phyloP scores from a whole-genome alignment of 139 green algal genomes.

The Desmodesmus armatus region DNA sequence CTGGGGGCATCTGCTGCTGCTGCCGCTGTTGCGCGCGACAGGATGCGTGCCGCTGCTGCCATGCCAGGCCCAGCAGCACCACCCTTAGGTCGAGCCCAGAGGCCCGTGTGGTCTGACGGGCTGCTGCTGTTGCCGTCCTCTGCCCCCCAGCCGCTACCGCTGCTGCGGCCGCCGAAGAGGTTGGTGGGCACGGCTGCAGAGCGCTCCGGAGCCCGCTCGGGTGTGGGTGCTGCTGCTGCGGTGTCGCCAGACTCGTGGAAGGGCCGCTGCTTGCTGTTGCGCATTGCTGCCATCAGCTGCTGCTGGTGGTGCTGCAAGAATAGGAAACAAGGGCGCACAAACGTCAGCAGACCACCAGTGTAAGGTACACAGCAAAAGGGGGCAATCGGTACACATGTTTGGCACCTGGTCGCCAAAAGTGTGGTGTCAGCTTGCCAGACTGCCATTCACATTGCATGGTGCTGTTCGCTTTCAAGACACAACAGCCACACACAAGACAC shows the following conservation, averaged over 20 bases:
- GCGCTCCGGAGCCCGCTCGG: not conserved
- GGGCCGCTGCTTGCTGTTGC: slow-evolving; percentile 18
- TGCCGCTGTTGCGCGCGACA: slow-evolving; percentile 6
- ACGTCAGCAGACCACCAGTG: too few relatives aligned
- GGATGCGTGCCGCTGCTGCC: slow-evolving; percentile 10
- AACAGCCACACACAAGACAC: too few relatives aligned
- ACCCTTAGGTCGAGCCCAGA: too few relatives aligned
- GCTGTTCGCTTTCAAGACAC: too few relatives aligned
- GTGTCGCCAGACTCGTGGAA: not conserved
- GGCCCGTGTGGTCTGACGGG: too few relatives aligned
- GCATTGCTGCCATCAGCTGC: not conserved
- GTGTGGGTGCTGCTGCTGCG: slow-evolving; percentile 23
- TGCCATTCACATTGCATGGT: too few relatives aligned
- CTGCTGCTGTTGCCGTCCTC: slow-evolving; percentile 10
- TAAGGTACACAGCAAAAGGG: too few relatives aligned
- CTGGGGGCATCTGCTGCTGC: not conserved
- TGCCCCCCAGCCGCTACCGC: slow-evolving; percentile 1
- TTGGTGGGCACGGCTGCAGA: not conserved
- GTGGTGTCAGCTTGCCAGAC: too few relatives aligned
- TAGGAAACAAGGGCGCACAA: too few relatives aligned
- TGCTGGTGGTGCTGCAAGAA: not conserved
- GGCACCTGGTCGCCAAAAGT: too few relatives aligned
- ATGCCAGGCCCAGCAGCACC: slow-evolving; percentile 6
- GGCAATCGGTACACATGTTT: too few relatives aligned
- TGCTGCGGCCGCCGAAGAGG: not conserved